These are phyloP conservation scores for Globisporangium acanthophoron DNA, from an alignment of 352 stramenopile species.

Conservation along the genomic window DNA sequence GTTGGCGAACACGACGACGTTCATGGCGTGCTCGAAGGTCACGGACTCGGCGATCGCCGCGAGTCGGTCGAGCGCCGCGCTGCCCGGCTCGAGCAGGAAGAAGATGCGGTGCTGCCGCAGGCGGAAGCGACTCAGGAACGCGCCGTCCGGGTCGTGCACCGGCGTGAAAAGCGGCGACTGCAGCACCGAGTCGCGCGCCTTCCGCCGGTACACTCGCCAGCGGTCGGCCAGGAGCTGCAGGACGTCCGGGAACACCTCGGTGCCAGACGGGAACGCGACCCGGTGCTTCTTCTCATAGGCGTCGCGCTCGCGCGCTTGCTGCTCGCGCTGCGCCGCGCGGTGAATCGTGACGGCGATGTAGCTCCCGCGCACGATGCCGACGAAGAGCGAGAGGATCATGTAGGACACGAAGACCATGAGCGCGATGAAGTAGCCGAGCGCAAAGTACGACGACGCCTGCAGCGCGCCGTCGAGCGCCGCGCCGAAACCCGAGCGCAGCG, in stretches of 20 bases:
- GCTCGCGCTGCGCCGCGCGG: slow-evolving; percentile 19
- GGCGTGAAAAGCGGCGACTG: slow-evolving; percentile 46
- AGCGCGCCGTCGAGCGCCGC: slow-evolving; percentile 65
- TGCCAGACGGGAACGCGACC: slow-evolving; percentile 48
- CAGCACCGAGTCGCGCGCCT: slow-evolving; percentile 27
- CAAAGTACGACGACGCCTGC: slow-evolving; percentile 66
- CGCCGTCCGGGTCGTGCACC: slow-evolving; percentile 39
- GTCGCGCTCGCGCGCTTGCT: slow-evolving; percentile 23
- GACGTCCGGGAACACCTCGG: slow-evolving; percentile 56
- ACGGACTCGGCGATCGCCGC: slow-evolving; percentile 41
- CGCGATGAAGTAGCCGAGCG: slow-evolving; percentile 76
- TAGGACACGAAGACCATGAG: slow-evolving; percentile 82
- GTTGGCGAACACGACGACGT: slow-evolving; percentile 68
- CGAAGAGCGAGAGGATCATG: slow-evolving; percentile 80
- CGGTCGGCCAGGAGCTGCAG: slow-evolving; percentile 33
- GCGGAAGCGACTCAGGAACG: slow-evolving; percentile 51
- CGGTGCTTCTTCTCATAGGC: slow-evolving; percentile 46
- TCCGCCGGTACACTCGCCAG: slow-evolving; percentile 29
- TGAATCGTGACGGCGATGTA: slow-evolving; percentile 68
- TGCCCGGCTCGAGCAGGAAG: slow-evolving; percentile 49
- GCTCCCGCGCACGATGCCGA: slow-evolving; percentile 76
- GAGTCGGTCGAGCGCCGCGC: slow-evolving; percentile 45
- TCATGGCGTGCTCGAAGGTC: slow-evolving; percentile 76
- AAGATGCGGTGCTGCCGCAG: slow-evolving; percentile 60
- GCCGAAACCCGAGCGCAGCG: slow-evolving; percentile 70